These are phyloP conservation scores for Jasminum sambac DNA, from an alignment of 257 asterid genomes.

Conservation along the genomic window DNA sequence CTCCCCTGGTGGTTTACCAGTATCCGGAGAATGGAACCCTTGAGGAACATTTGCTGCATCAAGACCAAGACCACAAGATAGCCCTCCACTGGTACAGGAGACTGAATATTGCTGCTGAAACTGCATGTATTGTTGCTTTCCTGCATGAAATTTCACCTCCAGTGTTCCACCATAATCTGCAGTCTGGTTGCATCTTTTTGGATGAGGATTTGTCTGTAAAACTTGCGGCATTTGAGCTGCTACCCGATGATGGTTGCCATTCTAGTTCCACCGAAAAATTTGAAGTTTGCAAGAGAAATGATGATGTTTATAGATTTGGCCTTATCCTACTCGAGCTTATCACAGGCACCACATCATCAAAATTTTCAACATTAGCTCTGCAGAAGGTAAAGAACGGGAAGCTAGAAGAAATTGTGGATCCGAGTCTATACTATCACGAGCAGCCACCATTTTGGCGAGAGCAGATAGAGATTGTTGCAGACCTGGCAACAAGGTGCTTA, in stretches of 20 bases:
- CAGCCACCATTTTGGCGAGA: conserved; percentile 47
- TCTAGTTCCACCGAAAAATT: conserved; percentile 4
- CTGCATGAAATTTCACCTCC: conserved; percentile 62
- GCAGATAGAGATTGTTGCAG: conserved; percentile 57
- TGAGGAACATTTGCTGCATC: conserved; percentile 41
- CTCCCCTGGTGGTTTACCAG: conserved; percentile 50
- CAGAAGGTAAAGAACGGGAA: conserved; percentile 61
- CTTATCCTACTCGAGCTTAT: conserved; percentile 53
- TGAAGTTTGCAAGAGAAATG: conserved; percentile 36
- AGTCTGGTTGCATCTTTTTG: conserved; percentile 48
- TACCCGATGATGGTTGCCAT: conserved; percentile 12
- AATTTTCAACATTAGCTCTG: conserved; percentile 36
- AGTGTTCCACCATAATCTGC: conserved; percentile 50
- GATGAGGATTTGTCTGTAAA: conserved; percentile 46
- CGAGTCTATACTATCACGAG: conserved; percentile 66
- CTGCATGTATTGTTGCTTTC: conserved; percentile 55
- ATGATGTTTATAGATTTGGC: conserved; percentile 57
- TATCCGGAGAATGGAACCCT: conserved; percentile 51
- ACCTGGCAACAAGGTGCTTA: conserved; percentile 67
- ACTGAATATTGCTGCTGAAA: conserved; percentile 48
- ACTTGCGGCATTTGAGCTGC: conserved; percentile 50
- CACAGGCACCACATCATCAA: conserved; percentile 39
- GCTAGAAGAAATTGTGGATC: conserved; percentile 69
- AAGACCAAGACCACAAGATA: conserved; percentile 31
- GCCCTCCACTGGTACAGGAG: conserved; percentile 56